Evolutionary conservation across 106 monocot genomes (phyloP), one percentile per base, ranked within the genome.

Genomic region (Acanthochlamys bracteata): DNA sequence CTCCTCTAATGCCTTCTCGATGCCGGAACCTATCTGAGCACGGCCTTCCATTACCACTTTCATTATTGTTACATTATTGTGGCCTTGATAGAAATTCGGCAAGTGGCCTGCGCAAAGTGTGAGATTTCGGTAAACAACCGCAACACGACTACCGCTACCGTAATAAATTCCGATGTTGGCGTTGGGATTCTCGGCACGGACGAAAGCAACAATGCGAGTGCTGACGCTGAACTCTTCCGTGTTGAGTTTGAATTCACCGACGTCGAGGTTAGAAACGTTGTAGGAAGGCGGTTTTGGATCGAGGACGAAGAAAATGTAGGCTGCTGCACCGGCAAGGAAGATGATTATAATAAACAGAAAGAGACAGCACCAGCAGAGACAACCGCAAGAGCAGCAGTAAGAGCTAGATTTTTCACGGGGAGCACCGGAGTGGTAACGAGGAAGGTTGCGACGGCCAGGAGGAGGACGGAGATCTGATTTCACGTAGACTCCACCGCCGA

Each of bases 151-250:
- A 21, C 71, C 84, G 4, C 60, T 11, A 11, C 70, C 68, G 71
- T 89, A 89, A 12, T 16, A 45, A 45, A 89, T 89, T 1, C 71
- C 81, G 17, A 89, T 82, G 70, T 65, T 69, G 43, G 39, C 41
- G 59, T 89, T 89, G 10, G 89, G 89, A 70, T 89, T 89, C 68
- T 74, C 74, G 13, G 84, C 81, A 12, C 75, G 60, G 13, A 84
- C 76, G 17, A 66, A 24, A 16, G 72, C 69, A 27, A 19, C 20
- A 55, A 89, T 25, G 73, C 73, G 4, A 17, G 82, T 60, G 56
- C 74, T 64, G 61, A 89, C 60, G 64, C 65, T 78, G 56, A 79
- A 59, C 39, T 79, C 84, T 20, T 39, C 19, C 11, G 73, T 57
- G n/a, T 25, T 40, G 54, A 82, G 23, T 16, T 81, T 58, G 61